Percentiles rank a stretch among this genome's conserved stretches.
These are phyloP conservation scores for Diaporthe citriasiana DNA, from an alignment of 2,329 filamentous ascomycete genomes.

Conservation along the genomic window DNA sequence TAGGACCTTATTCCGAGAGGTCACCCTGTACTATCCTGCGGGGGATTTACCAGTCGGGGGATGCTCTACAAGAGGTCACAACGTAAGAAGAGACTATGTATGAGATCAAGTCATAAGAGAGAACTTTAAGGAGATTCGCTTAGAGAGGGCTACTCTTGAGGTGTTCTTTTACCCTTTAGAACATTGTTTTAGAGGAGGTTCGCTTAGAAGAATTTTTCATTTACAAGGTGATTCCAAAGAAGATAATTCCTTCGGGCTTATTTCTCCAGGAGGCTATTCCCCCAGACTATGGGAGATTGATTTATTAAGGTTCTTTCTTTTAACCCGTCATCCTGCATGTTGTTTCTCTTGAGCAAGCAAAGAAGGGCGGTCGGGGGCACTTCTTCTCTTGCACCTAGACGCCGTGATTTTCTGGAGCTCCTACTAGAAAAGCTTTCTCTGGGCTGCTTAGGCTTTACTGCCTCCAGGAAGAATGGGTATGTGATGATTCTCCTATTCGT, in stretches of 20 bases:
- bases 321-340: too few relatives aligned
- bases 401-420: not conserved
- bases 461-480: not conserved
- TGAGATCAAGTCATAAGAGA: not conserved
- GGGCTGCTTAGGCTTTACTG: not conserved
- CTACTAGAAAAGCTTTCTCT: not conserved
- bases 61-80: not conserved
- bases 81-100: not conserved
- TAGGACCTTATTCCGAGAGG: not conserved
- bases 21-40: not conserved
- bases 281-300: too few relatives aligned
- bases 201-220: too few relatives aligned
- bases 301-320: too few relatives aligned
- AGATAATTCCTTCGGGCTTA: too few relatives aligned
- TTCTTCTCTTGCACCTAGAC: not conserved
- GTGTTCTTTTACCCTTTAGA: too few relatives aligned
- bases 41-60: not conserved
- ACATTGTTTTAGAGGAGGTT: too few relatives aligned
- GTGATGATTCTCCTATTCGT: not conserved
- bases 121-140: not conserved
- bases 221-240: too few relatives aligned
- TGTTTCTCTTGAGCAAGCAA: too few relatives aligned
- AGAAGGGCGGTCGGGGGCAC: too few relatives aligned
- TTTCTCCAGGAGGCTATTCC: too few relatives aligned
- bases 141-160: too few relatives aligned